A percentile compares a stretch with the other conserved stretches of the same genome.
These are phyloP conservation scores for Biancaea sappan DNA, from an alignment of 306 rosid genomes.

Conservation along the genomic window DNA sequence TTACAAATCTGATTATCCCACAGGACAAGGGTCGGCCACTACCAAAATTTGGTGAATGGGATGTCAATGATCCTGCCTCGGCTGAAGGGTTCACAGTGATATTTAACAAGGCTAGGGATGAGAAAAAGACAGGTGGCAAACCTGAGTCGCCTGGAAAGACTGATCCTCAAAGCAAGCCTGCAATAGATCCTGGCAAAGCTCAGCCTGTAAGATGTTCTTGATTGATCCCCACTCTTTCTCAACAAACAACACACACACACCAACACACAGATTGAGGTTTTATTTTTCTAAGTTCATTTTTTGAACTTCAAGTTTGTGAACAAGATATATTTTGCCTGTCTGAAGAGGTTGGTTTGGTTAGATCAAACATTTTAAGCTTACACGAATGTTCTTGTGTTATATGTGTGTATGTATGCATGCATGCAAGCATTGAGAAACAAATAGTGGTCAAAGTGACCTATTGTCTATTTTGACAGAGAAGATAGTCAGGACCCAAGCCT, in stretches of 20 bases:
- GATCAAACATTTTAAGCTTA: background rate
- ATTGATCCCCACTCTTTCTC: background rate
- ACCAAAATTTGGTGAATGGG: constrained; percentile 99
- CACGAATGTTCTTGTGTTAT: constrained; percentile 15
- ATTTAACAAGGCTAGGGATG: constrained; percentile 96
- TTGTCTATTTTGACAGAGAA: constrained; percentile 18
- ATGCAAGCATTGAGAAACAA: constrained; percentile 13
- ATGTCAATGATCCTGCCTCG: constrained; percentile 97
- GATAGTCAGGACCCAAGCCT: constrained; percentile 23
- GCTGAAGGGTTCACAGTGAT: constrained; percentile 99
- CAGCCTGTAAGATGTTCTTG: constrained; percentile 64
- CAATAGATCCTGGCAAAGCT: constrained; percentile 69
- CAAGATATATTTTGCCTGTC: background rate
- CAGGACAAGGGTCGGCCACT: constrained; percentile 97
- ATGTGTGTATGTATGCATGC: background rate
- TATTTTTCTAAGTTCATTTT: background rate
- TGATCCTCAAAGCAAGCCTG: constrained; percentile 62
- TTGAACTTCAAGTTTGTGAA: background rate
- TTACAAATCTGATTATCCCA: constrained; percentile 30
- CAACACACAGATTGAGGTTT: background rate
- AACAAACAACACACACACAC: background rate
- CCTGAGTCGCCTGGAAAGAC: constrained; percentile 89
- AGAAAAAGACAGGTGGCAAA: constrained; percentile 95
- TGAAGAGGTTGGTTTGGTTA: background rate
- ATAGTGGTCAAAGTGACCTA: constrained; percentile 1